A percentile compares a stretch with the other conserved stretches of the same genome.
phyloP scores from a whole-genome alignment of 768 basidiomycete genomes.

The Agrocybe pediades region DNA sequence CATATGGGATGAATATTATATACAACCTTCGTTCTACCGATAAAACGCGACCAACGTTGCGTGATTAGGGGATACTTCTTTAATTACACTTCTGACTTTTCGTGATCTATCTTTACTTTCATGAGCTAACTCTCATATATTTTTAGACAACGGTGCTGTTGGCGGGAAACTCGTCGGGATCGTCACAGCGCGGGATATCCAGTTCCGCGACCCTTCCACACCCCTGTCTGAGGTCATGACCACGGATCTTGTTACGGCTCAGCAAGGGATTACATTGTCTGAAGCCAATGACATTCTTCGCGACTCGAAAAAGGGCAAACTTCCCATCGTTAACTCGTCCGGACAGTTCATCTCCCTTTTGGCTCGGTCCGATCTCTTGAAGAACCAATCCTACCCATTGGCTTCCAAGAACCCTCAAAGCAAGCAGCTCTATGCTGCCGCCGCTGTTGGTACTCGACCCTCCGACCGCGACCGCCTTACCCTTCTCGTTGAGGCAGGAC shows the following conservation, averaged over 20 bases:
- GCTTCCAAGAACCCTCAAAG: slow-evolving; percentile 88
- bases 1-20: slow-evolving; percentile 49
- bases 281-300: slow-evolving; percentile 96
- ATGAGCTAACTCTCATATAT: slow-evolving; percentile 10
- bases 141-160: slow-evolving; percentile 79
- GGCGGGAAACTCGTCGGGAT: slow-evolving; percentile 96
- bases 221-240: slow-evolving; percentile 89
- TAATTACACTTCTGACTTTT: slow-evolving; percentile 6
- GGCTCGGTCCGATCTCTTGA: slow-evolving; percentile 94
- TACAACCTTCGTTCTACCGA: slow-evolving; percentile 54
- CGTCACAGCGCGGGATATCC: slow-evolving; percentile 94
- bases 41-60: slow-evolving; percentile 11
- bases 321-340: slow-evolving; percentile 63
- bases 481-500: slow-evolving; percentile 88
- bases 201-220: slow-evolving; percentile 75
- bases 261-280: slow-evolving; percentile 83
- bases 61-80: slow-evolving; percentile 12
- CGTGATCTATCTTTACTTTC: slow-evolving; percentile 16
- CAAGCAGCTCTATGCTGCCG: slow-evolving; percentile 97
- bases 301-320: slow-evolving; percentile 96
- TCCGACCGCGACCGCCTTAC: slow-evolving; percentile 83
- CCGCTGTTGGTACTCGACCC: slow-evolving; percentile 91
- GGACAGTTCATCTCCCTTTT: slow-evolving; percentile 75
- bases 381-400: slow-evolving; percentile 95
- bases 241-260: slow-evolving; percentile 81